Evolutionary conservation across 768 basidiomycete genomes (phyloP).

Genomic region (Suillus lakei): DNA sequence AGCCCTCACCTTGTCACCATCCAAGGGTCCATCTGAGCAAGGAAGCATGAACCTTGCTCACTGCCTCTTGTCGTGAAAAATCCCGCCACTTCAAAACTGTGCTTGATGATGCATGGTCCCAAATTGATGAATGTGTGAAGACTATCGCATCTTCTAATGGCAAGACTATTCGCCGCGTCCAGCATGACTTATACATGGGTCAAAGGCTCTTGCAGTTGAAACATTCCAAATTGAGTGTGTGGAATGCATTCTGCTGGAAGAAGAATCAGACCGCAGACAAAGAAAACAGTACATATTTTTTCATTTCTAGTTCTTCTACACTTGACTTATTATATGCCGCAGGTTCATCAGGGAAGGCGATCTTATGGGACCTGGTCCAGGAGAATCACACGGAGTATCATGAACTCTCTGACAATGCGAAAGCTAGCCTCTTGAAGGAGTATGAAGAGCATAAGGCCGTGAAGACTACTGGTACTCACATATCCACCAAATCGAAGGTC

Average conservation of each 20-base stretch:
- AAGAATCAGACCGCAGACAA: not conserved
- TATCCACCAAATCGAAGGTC: constrained; percentile 12
- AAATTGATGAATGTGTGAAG: constrained; percentile 1
- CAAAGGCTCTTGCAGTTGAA: not conserved
- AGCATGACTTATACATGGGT: constrained; percentile 11
- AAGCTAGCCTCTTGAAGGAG: not conserved
- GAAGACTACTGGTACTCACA: not conserved
- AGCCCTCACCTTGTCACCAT: not conserved
- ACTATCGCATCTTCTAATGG: constrained; percentile 8
- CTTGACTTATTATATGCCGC: too few relatives aligned
- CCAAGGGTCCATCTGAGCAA: constrained; percentile 5
- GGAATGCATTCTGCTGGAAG: constrained; percentile 17
- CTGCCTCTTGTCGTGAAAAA: not conserved
- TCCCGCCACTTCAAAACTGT: not conserved
- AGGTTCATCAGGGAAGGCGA: too few relatives aligned
- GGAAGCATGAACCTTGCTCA: constrained; percentile 2
- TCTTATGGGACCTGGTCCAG: too few relatives aligned
- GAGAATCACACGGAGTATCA: constrained; percentile 1
- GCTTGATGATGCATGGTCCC: constrained; percentile 4
- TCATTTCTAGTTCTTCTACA: too few relatives aligned
- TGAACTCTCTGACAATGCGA: not conserved
- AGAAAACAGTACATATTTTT: too few relatives aligned
- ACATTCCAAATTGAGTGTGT: constrained; percentile 6
- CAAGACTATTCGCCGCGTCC: constrained; percentile 8
- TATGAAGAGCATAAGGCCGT: not conserved